phyloP scores from a whole-genome alignment of 306 rosid genomes.

The Delonix regia region DNA sequence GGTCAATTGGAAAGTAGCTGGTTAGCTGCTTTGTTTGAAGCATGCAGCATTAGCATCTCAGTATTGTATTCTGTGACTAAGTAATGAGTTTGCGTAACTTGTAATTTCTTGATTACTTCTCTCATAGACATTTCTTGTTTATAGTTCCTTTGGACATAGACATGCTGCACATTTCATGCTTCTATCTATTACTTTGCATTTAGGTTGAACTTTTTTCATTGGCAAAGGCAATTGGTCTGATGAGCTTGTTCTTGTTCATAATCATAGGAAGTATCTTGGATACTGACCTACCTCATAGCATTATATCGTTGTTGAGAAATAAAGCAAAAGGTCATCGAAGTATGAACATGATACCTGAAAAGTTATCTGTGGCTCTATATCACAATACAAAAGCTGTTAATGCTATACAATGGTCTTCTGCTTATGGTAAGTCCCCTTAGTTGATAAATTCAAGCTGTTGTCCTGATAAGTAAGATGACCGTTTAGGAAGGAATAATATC shows the following conservation, averaged over 20 bases:
- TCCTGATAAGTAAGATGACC: conserved; percentile 13
- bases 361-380: conserved; percentile 49
- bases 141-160: conserved; percentile 16
- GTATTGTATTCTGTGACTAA: conserved; percentile 6
- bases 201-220: conserved; percentile 9
- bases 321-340: conserved; percentile 44
- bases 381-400: conserved; percentile 74
- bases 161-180: conserved; percentile 13
- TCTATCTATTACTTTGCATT: conserved; percentile 10
- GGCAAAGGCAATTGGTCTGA: conserved; percentile 9
- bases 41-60: conserved; percentile 6
- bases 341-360: conserved; percentile 45
- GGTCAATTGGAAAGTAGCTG: conserved; percentile 5
- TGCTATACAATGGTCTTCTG: conserved; percentile 82
- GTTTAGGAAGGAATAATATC: conserved; percentile 4
- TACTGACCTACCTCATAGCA: conserved; percentile 53
- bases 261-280: conserved; percentile 65
- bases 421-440: conserved; percentile 56
- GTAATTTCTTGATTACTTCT: conserved; percentile 17
- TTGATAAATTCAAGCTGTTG: conserved; percentile 15
- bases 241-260: conserved; percentile 38
- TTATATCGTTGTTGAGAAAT: conserved; percentile 59
- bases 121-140: neutral
- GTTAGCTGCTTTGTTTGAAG: conserved; percentile 2
- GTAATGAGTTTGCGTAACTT: conserved; percentile 29